phyloP scores from a whole-genome alignment of 78 protist species.

The Planoprotostelium fungivorum region DNA sequence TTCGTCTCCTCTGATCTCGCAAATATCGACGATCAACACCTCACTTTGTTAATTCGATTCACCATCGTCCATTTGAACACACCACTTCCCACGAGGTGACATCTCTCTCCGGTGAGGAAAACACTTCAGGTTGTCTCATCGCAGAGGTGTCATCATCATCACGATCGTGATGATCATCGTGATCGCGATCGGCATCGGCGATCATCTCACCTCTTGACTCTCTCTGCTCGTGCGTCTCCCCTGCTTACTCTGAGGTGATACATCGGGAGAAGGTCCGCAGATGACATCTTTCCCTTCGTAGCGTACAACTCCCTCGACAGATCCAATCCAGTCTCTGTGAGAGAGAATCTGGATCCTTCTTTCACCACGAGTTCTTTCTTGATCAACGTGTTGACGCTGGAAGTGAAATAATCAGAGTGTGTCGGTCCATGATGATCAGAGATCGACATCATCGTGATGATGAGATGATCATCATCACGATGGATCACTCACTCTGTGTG shows the following conservation, averaged over 20 bases:
- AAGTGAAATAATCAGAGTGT: background rate
- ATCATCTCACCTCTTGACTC: background rate
- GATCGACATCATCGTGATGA: background rate
- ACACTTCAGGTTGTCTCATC: background rate
- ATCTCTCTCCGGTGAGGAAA: background rate
- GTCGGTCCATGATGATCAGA: background rate
- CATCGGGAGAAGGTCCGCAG: background rate
- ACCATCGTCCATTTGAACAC: background rate
- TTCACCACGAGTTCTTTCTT: background rate
- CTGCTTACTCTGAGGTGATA: no score
- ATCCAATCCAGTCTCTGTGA: conserved; percentile 2
- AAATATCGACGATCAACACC: conserved; percentile 21
- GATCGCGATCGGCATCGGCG: no score
- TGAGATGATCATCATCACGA: no score
- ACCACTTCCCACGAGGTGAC: background rate
- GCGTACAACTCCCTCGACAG: background rate
- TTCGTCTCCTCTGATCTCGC: conserved; percentile 27
- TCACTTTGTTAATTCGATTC: background rate
- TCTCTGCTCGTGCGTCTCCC: no score
- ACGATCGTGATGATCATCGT: background rate
- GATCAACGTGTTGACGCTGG: conserved; percentile 3
- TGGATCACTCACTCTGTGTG: background rate
- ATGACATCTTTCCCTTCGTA: background rate
- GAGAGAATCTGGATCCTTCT: background rate
- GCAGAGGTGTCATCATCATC: background rate